Evolutionary conservation across 2,329 filamentous ascomycete genomes (phyloP).

Genomic region (Xylaria sp.): DNA sequence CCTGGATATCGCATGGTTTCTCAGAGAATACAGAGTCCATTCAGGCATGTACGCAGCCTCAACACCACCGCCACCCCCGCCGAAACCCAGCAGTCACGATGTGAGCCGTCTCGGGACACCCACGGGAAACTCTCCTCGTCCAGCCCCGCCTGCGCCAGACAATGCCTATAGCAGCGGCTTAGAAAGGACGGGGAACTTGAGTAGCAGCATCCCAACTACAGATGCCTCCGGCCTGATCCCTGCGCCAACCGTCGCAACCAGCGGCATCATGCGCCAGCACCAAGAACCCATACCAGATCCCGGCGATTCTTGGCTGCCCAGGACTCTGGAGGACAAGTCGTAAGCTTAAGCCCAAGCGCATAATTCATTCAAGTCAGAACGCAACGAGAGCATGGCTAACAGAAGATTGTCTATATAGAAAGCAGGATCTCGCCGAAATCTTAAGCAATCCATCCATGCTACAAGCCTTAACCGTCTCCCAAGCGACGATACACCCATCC

Average conservation of each 20-base stretch:
- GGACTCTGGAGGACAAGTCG: slow-evolving; percentile 80
- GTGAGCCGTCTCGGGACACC: slow-evolving; percentile 71
- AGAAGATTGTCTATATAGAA: slow-evolving; percentile 55
- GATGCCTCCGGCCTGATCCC: slow-evolving; percentile 43
- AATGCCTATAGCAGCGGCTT: slow-evolving; percentile 31
- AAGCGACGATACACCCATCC: slow-evolving; percentile 73
- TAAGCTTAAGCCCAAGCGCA: slow-evolving; percentile 48
- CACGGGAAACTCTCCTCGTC: slow-evolving; percentile 52
- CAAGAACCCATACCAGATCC: slow-evolving; percentile 57
- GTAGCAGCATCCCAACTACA: slow-evolving; percentile 30
- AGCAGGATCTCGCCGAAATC: slow-evolving; percentile 76
- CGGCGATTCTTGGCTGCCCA: slow-evolving; percentile 79
- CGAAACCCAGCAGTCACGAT: slow-evolving; percentile 74
- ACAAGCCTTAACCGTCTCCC: slow-evolving; percentile 73
- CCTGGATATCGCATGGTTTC: too few species aligned
- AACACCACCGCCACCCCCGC: slow-evolving; percentile 68
- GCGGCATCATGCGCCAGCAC: slow-evolving; percentile 20
- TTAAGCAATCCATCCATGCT: slow-evolving; percentile 70
- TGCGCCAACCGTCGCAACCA: slow-evolving; percentile 26
- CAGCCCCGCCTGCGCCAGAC: slow-evolving; percentile 48
- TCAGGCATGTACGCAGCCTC: slow-evolving; percentile 45
- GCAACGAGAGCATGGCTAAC: not conserved
- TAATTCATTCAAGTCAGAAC: not conserved
- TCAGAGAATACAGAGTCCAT: not conserved
- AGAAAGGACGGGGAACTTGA: slow-evolving; percentile 30